Evolutionary conservation across 2,329 filamentous ascomycete genomes (phyloP), one percentile per base, ranked within the genome.

Genomic region (Botrytis cinerea): DNA sequence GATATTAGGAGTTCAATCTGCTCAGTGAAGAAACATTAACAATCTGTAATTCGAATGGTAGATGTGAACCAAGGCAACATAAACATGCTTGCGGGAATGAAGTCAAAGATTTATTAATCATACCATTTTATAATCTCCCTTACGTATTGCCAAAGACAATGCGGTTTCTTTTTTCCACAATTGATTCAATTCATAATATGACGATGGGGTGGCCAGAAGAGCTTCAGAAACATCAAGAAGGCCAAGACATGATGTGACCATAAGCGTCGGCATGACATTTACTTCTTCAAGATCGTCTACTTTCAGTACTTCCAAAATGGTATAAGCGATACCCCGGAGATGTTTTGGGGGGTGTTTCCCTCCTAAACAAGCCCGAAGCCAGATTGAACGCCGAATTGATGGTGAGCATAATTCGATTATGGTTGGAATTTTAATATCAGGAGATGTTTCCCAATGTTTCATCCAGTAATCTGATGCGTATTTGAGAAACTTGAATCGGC

Each of bases 251-350:
- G 18, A 60, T 14, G 57, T 2, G 4, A 60, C 22, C 57, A 60
- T 60, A 22, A 60, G 57, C 28, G 57, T 5, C 4, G 57, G 25
- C 0, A 60, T 60, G 6, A 8, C 9, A 2, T 20, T 25, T 10
- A 32, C 32, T 60, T 60, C 32, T 6, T 38, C 32, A 12, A 20
- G 38, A 38, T 38, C 18, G 0, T 60, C 18, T 12, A 22, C 8
- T 10, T 25, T 25, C 28, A 60, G 2, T 12, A 12, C 4, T 0
- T 35, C 1, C 18, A 0, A 2, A 22, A 60, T 35, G 0, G 4
- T 22, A 12, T 8, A 38, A 14, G 20, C 18, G 9, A 38, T 22
- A 1, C 1, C 8, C 18, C 0, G 18, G 18, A 38, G 32, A 7
- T 60, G 16, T 32, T 60, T 60, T 20, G 57, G 32, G 1, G 57